Percentiles rank a stretch among this genome's conserved stretches.
These are phyloP conservation scores for Ascochyta rabiei DNA, from an alignment of 2,329 filamentous ascomycete species.

Conservation along the genomic window DNA sequence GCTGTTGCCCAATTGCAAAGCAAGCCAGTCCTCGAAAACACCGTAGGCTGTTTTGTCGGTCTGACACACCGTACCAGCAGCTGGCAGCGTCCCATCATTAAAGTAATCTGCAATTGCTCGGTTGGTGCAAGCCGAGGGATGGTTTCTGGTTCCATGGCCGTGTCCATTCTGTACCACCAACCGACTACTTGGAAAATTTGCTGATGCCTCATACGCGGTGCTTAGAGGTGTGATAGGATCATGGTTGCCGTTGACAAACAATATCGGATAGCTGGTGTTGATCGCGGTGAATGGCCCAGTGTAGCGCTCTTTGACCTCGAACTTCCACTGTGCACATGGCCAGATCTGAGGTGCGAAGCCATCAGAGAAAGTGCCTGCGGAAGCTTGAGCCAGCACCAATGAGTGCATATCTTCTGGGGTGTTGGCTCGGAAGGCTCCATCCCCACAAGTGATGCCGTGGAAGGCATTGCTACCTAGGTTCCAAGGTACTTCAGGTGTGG, in stretches of 20 bases:
- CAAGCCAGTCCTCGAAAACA: conserved; percentile 5
- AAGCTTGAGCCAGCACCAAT: conserved; percentile 13
- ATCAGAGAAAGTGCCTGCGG: conserved; percentile 19
- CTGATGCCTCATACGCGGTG: conserved; percentile 21
- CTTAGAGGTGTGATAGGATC: conserved; percentile 28
- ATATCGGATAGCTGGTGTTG: conserved; percentile 22
- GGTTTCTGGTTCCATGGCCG: conserved; percentile 13
- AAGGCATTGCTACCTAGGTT: conserved; percentile 13
- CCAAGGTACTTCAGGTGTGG: conserved; percentile 17
- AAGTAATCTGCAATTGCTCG: conserved; percentile 20
- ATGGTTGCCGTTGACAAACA: conserved; percentile 21
- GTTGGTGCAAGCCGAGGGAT: conserved; percentile 17
- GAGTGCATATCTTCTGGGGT: conserved; percentile 20
- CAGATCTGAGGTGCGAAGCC: conserved; percentile 16
- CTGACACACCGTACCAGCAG: conserved; percentile 20
- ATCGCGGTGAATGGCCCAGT: conserved; percentile 16
- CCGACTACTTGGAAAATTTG: conserved; percentile 18
- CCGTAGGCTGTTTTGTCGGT: conserved; percentile 12
- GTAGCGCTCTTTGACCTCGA: conserved; percentile 22
- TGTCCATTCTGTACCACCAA: conserved; percentile 23
- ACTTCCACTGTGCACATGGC: conserved; percentile 26
- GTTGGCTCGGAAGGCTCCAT: conserved; percentile 19
- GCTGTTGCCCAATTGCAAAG: neutral
- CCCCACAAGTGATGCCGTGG: conserved; percentile 21
- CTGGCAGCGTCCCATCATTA: conserved; percentile 20